Base-by-base conservation (phyloP, 768 basidiomycete species). In the Leccinum disarticulatum region DNA sequence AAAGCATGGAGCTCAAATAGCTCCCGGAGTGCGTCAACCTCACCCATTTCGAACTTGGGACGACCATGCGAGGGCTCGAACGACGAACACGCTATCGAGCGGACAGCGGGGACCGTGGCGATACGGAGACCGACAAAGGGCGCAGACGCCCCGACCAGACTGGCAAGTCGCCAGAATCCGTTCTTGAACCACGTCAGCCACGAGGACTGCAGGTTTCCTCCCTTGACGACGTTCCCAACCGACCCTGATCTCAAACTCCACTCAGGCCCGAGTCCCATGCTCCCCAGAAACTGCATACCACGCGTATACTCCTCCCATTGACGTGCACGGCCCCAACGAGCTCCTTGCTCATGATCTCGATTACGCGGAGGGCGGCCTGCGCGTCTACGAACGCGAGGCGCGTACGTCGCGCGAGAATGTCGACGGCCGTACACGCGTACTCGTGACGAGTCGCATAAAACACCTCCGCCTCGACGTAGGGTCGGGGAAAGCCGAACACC, bases 311-410 rank as follows among this genome's bases (percentile, higher is more conserved):
- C 90, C 56, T 75, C 67, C 55, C 77, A 73, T 65, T 86, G 83
- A 66, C 87, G 82, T 15, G 77, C 65, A 28, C 75, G 72, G 60
- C 81, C 80, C 96, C 96, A 99, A 13, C 78, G 6, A 95, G 81
- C 70, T 98, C 94, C 15, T 82, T 82, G 5, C 84, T 83, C 94
- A 98, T 96, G 73, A 97, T 90, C 59, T 93, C 91, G 61, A 96
- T 87, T 52, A 99, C 88, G 31, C 83, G 82, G 33, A 95, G 82
- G 0, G 96, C 88, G 1, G 90, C 90, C 59, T 88, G 87, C 0
- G 87, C 89, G 72, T 97, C 95, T 65, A 98, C 86, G 83, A 98
- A 98, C 8, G 91, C 87, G 30, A 99, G 82, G n/a, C 96, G 89
- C 10, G 91, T 90, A 60, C 95, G 88, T 1, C 96, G 88, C 2